Evolutionary conservation across 495 filamentous ascomycete species (phyloP), one percentile per base, ranked within the genome.

Genomic region (Letharia lupina): DNA sequence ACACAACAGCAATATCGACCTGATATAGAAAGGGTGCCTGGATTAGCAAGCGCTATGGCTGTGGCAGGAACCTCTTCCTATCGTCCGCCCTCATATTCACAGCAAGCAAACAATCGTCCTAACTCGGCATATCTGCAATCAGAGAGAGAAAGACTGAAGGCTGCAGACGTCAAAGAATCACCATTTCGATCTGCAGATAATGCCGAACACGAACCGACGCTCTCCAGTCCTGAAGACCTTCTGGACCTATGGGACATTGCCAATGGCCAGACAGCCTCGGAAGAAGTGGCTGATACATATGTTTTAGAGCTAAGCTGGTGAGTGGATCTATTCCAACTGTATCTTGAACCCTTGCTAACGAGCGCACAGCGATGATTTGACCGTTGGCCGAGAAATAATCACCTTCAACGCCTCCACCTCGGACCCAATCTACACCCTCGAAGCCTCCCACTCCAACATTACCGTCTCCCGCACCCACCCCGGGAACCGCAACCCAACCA

Each of bases 1-100:
- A 80, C 82, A 65, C 83, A 85, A 63, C 90, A 94, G 72, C 77
- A 80, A 48, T 91, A 91, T 71, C 85, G 81, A 63, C 87, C 87
- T 15, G 48, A 64, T 42, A 39, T 66, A 13, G 64, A 70, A 31
- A 54, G 59, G 28, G 63, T 63, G 18, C 66, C 64, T 28, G 67
- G 48, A 23, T 33, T 65, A n/a, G 63, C 68, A 60, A 63, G 58
- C 41, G 66, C 62, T 15, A 66, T 56, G 59, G 63, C 65, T 45
- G 59, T 68, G 33, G 47, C 68, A 35, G 60, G 65, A 16, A 33
- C 56, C 40, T 60, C 68, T 16, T 67, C 70, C 23, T 67, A 67
- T 41, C 65, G 48, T 44, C 63, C 65, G 16, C 54, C 54, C 33
- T 37, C 54, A 37, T 57, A 57, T 8, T 67, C 54, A 11, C 59